Conservation (phyloP, 768 basidiomycete genomes). For the Agrocybe pediades region DNA sequence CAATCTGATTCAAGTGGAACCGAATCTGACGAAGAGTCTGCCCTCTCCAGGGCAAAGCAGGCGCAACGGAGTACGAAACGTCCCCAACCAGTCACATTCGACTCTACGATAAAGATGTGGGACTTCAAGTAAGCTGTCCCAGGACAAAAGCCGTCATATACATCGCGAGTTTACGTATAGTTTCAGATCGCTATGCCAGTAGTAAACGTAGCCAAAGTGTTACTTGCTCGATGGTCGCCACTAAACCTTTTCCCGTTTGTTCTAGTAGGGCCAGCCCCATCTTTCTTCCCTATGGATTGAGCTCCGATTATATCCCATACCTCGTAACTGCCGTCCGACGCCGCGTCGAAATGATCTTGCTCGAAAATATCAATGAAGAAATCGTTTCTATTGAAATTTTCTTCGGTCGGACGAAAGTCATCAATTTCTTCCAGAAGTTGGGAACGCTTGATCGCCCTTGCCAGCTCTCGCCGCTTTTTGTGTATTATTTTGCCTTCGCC, state of each 20-base stretch:
- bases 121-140: constrained; percentile 15
- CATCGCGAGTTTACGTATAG: not conserved
- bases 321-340: not conserved
- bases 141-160: not conserved
- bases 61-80: constrained; percentile 8
- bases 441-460: constrained; percentile 3
- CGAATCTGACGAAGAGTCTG: not conserved
- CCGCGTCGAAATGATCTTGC: not conserved
- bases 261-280: not conserved
- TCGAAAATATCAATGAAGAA: constrained; percentile 4
- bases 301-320: not conserved
- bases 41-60: not conserved
- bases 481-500: constrained; percentile 5
- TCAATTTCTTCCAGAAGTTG: not conserved
- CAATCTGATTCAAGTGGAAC: constrained; percentile 27
- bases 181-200: not conserved
- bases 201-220: not conserved
- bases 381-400: not conserved
- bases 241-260: constrained; percentile 5
- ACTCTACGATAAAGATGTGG: constrained; percentile 37
- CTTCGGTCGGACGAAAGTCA: not conserved
- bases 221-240: not conserved
- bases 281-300: not conserved
- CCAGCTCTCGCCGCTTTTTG: constrained; percentile 3
- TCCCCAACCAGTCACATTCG: constrained; percentile 29